Conservation (phyloP, 2,329 filamentous ascomycete species). For the Thielaviopsis populi region DNA sequence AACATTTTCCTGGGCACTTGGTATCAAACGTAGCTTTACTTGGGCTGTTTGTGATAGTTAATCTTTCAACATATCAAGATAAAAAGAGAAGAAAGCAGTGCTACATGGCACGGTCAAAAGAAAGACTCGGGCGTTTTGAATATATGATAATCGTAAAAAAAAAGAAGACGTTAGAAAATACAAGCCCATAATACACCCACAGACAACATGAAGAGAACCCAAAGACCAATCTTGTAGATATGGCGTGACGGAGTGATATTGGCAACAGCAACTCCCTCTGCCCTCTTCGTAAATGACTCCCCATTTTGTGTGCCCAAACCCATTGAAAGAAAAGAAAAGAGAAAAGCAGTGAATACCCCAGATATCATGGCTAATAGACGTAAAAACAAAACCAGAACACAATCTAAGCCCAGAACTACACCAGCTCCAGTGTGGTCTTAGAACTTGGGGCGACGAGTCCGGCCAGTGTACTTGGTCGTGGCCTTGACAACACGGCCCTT, state of each 20-base stretch:
- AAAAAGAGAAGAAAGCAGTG: too few species aligned
- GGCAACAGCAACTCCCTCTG: background rate
- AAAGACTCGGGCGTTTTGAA: background rate
- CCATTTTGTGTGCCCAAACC: constrained; percentile 5
- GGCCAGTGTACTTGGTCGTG: constrained; percentile 83
- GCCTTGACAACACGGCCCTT: constrained; percentile 92
- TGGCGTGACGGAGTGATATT: background rate
- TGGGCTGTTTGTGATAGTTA: too few species aligned
- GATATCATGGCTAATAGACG: background rate
- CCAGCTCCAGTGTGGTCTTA: constrained; percentile 25
- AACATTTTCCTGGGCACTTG: too few species aligned
- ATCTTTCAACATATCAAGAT: too few species aligned
- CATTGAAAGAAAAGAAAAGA: background rate
- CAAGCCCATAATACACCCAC: background rate
- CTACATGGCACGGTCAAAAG: background rate
- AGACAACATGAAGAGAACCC: background rate
- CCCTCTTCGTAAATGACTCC: background rate
- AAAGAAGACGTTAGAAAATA: background rate
- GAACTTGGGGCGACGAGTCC: constrained; percentile 69
- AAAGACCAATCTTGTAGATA: background rate
- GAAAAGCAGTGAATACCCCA: background rate
- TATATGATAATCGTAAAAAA: background rate
- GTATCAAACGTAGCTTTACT: too few species aligned
- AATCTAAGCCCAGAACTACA: background rate
- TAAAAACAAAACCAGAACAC: background rate